Evolutionary conservation across 768 basidiomycete species (phyloP).

Genomic region (Mycena sanguinolenta): DNA sequence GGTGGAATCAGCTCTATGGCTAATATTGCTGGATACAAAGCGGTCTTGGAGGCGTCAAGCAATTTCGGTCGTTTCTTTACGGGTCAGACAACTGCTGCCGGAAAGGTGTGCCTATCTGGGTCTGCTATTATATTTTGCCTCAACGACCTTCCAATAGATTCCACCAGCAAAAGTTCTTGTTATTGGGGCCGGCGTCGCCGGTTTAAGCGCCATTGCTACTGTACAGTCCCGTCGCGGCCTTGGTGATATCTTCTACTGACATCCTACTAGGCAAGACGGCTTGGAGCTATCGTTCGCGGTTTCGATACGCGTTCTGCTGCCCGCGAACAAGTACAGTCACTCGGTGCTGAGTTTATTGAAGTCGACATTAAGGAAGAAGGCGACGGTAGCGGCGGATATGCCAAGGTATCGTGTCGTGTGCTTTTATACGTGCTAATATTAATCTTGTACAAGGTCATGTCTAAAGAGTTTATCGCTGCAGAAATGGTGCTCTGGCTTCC

Average conservation of each 20-base stretch:
- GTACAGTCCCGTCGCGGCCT: slow-evolving; percentile 50
- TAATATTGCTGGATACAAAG: slow-evolving; percentile 95
- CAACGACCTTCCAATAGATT: slow-evolving; percentile 61
- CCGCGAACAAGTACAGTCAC: slow-evolving; percentile 90
- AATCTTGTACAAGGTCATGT: slow-evolving; percentile 65
- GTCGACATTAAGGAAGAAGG: slow-evolving; percentile 86
- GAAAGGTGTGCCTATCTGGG: slow-evolving; percentile 61
- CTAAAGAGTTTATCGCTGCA: slow-evolving; percentile 88
- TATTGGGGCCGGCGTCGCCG: slow-evolving; percentile 92
- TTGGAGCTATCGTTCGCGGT: slow-evolving; percentile 90
- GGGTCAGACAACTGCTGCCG: slow-evolving; percentile 92
- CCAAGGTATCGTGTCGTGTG: slow-evolving; percentile 59
- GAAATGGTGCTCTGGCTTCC: slow-evolving; percentile 70
- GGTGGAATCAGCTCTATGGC: slow-evolving; percentile 79
- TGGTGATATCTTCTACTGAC: neutral
- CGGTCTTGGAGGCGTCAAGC: slow-evolving; percentile 91
- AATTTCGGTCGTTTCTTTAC: slow-evolving; percentile 91
- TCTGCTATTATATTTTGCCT: slow-evolving; percentile 5
- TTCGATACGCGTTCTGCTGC: slow-evolving; percentile 90
- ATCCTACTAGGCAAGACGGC: slow-evolving; percentile 71
- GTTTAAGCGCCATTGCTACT: slow-evolving; percentile 89
- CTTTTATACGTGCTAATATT: neutral
- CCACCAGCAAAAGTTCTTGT: slow-evolving; percentile 90
- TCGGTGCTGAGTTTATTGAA: slow-evolving; percentile 93
- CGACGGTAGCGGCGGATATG: slow-evolving; percentile 86